A percentile compares a stretch with the other conserved stretches of the same genome.
phyloP scores from a whole-genome alignment of 805 yeast species.

The Wickerhamomyces kurtzmanii region DNA sequence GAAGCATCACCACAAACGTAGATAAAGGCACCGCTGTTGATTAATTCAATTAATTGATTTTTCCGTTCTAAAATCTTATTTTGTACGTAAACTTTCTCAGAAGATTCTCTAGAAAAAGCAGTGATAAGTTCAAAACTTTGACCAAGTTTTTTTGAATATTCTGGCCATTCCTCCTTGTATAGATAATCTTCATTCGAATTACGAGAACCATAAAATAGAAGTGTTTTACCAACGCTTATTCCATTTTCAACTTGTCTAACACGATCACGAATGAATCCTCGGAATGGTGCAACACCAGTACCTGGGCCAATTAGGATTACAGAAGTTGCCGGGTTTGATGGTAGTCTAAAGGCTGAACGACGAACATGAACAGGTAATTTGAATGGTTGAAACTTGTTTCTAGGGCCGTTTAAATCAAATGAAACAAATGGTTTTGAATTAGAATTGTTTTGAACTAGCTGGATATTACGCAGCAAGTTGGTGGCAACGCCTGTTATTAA shows the following conservation, averaged over 20 bases:
- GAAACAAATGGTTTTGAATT: conserved; percentile 33
- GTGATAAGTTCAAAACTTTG: conserved; percentile 60
- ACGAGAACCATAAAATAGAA: conserved; percentile 87
- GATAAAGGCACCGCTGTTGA: conserved; percentile 75
- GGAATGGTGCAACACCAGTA: conserved; percentile 97
- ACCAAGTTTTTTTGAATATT: conserved; percentile 46
- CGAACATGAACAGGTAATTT: conserved; percentile 88
- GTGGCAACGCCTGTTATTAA: conserved; percentile 73
- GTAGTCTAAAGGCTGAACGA: conserved; percentile 90
- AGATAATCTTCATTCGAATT: conserved; percentile 69
- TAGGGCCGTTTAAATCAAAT: conserved; percentile 82
- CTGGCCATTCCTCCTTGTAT: conserved; percentile 85
- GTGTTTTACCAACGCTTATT: conserved; percentile 54
- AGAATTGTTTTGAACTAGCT: conserved; percentile 44
- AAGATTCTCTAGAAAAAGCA: conserved; percentile 78
- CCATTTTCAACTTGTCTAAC: conserved; percentile 40
- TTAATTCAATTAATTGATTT: conserved; percentile 24
- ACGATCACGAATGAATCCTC: conserved; percentile 90
- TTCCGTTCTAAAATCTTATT: conserved; percentile 52
- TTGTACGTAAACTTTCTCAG: conserved; percentile 73
- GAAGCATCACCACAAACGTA: conserved; percentile 98
- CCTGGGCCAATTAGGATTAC: conserved; percentile 95
- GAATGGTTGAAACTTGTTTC: conserved; percentile 32
- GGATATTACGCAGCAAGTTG: conserved; percentile 70
- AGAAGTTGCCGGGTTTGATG: conserved; percentile 75